Conservation (phyloP, 768 basidiomycete species). For the Boletus huronensis region DNA sequence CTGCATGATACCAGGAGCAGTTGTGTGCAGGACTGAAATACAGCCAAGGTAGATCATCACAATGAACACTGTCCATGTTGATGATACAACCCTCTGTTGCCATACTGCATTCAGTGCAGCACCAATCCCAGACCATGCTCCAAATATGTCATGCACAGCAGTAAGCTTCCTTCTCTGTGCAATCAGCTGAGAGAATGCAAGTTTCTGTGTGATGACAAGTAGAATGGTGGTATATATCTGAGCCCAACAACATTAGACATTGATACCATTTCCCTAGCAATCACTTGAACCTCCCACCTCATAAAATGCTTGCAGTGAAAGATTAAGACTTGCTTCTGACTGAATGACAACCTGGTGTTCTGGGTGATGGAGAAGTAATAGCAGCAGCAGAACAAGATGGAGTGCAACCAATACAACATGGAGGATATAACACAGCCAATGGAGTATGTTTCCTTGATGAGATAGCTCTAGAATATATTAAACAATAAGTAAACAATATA, state of each 20-base stretch:
- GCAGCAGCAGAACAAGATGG: not conserved
- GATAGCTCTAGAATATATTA: not conserved
- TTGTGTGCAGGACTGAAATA: not conserved
- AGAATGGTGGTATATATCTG: not conserved
- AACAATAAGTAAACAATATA: not conserved
- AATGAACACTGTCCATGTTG: not conserved
- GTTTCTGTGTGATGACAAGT: not conserved
- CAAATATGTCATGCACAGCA: not conserved
- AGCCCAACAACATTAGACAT: not conserved
- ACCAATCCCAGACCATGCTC: not conserved
- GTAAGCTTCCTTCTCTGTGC: not conserved
- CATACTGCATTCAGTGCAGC: not conserved
- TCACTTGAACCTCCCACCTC: not conserved
- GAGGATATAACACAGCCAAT: not conserved
- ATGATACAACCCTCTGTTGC: not conserved
- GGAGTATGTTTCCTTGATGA: not conserved
- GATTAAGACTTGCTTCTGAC: not conserved
- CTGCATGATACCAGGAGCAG: not conserved
- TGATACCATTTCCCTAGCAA: not conserved
- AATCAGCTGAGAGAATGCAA: not conserved
- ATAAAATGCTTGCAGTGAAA: not conserved
- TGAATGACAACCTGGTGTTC: not conserved
- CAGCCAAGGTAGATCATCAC: not conserved
- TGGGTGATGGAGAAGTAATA: not conserved
- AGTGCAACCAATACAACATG: not conserved